Evolutionary conservation across 192 early-diverging fungal species (phyloP).

Genomic region (Coemansia sp.): DNA sequence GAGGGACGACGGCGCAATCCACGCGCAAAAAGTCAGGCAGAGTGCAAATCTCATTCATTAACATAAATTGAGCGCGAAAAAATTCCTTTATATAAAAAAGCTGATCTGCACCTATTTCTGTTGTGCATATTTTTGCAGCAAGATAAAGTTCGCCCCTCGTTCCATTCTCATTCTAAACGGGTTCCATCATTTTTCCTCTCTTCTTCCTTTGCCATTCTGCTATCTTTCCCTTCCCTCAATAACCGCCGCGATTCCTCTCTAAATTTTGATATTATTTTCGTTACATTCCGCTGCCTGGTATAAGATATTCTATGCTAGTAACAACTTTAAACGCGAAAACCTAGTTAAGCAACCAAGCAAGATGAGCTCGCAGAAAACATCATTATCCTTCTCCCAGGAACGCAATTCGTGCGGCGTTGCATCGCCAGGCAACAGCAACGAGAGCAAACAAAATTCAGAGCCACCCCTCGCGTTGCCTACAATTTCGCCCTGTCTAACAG

Average conservation of each 20-base stretch:
- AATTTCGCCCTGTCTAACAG: constrained; percentile 7
- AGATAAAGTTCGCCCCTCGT: not conserved
- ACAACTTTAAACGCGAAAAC: not conserved
- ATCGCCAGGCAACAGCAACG: not conserved
- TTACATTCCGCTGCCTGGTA: not conserved
- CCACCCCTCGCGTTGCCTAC: not conserved
- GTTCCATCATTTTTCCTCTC: not conserved
- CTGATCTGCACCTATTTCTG: not conserved
- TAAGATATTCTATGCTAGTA: not conserved
- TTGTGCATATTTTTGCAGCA: constrained; percentile 1
- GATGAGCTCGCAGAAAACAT: constrained; percentile 3
- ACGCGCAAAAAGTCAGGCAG: not conserved
- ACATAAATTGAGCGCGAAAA: not conserved
- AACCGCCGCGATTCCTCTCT: not conserved
- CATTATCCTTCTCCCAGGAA: not conserved
- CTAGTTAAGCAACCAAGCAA: not conserved
- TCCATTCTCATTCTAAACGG: not conserved
- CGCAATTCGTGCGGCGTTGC: not conserved
- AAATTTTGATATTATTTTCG: not conserved
- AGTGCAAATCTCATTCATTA: not conserved
- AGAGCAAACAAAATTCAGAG: not conserved
- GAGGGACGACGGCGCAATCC: not conserved
- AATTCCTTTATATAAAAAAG: not conserved
- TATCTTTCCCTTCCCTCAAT: constrained; percentile 1
- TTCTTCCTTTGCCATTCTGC: not conserved